Evolutionary conservation across 2,329 filamentous ascomycete genomes (phyloP), one percentile per base, ranked within the genome.

Genomic region (Coleophoma eucalyptorum): DNA sequence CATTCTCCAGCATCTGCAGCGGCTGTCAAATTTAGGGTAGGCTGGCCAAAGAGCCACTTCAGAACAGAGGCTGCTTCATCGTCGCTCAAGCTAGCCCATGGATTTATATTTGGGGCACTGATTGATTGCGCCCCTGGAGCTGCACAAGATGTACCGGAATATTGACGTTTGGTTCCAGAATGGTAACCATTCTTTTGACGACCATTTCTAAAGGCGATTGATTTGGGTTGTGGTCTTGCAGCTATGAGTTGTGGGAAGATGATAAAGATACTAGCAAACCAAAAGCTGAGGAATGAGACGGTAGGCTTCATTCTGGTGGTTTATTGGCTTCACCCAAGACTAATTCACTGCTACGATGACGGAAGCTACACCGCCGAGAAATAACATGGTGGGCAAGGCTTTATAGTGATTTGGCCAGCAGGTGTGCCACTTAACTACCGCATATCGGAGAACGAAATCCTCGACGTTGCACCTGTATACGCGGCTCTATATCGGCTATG

Each of bases 1-100:
- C 42, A 44, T 18, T 44, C 42, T 70, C 61, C 62, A 31, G 46
- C 46, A 41, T 41, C 40, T 8, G 46, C 18, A 16, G 46, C 31
- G 4, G n/a, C 37, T 10, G 46, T 48, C 18, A 48, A 33, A 43
- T 48, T 48, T n/a, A 48, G 31, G 32, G 37, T 31, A 15, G 46
- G 37, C 19, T 48, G 37, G 5, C 26, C n/a, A 32, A 48, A 48
- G 18, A 48, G 38, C 20, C 37, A 48, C 26, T 48, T 31, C 15
- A 34, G 18, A 16, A 48, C 46, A 13, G 26, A 40, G 11, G 37
- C 46, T 11, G 46, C 46, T 20, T 48, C 46, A 16, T 48, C 37
- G n/a, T 42, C 40, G 37, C 15, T 48, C 5, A 48, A 32, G 8
- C 40, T 33, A 32, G 20, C 33, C 46, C 46, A 48, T 10, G 42